These are phyloP conservation scores for Papiliotrema nemorosa DNA, from an alignment of 1,284 basidiomycete genomes.

Conservation along the genomic window DNA sequence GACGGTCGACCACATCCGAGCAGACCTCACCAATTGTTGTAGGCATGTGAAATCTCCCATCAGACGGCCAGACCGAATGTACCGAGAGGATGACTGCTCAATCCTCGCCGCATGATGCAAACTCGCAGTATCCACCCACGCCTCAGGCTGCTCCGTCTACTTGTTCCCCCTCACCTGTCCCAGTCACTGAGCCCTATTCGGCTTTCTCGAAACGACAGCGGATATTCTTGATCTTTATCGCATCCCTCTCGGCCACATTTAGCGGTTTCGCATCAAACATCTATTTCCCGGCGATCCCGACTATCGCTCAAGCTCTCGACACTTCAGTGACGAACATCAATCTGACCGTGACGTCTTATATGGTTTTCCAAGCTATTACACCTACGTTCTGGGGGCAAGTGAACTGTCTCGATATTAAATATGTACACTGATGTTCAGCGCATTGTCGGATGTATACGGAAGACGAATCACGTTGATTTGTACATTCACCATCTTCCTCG, in stretches of 20 bases:
- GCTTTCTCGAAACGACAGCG: not conserved
- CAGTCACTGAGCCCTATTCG: not conserved
- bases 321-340: constrained; percentile 28
- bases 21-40: no score
- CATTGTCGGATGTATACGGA: constrained; percentile 16
- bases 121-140: no score
- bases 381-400: constrained; percentile 37
- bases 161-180: no score
- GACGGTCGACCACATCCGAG: no score
- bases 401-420: no score
- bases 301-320: constrained; percentile 21
- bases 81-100: no score
- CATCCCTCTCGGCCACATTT: constrained; percentile 16
- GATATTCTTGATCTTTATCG: constrained; percentile 11
- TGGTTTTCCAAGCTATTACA: constrained; percentile 39
- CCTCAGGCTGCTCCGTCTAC: no score
- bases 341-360: constrained; percentile 34
- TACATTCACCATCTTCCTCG: constrained; percentile 30
- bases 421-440: constrained; percentile 61
- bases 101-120: no score
- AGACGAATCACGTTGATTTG: constrained; percentile 26
- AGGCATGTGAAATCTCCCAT: no score
- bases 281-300: constrained; percentile 31
- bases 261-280: constrained; percentile 51
- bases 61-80: no score